phyloP scores from a whole-genome alignment of 1,284 basidiomycete genomes.

The Cryptococcus wingfieldii region DNA sequence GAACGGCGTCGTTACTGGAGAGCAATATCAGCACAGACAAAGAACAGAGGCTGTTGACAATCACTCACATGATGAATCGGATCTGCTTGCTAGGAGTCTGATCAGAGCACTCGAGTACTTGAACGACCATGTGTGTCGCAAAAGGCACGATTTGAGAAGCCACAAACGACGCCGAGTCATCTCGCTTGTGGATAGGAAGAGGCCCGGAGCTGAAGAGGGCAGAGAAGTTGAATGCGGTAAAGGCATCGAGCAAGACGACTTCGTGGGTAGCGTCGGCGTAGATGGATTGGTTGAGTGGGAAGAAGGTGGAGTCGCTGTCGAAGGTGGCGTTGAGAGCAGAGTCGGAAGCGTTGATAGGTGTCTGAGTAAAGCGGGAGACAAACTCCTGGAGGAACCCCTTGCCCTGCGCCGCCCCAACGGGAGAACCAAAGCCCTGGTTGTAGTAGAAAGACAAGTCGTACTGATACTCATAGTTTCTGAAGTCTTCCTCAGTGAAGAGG shows the following conservation, averaged over 20 bases:
- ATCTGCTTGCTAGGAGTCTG: conserved; percentile 39
- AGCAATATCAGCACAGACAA: neutral
- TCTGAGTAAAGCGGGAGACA: conserved; percentile 70
- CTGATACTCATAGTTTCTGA: conserved; percentile 79
- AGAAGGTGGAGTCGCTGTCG: conserved; percentile 62
- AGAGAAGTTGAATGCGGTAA: conserved; percentile 69
- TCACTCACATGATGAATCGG: conserved; percentile 39
- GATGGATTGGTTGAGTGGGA: conserved; percentile 73
- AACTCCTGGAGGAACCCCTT: conserved; percentile 80
- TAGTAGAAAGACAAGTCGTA: conserved; percentile 61
- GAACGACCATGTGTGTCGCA: conserved; percentile 53
- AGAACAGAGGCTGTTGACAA: neutral
- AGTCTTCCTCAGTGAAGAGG: conserved; percentile 79
- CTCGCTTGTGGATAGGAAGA: conserved; percentile 17
- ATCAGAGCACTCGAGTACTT: conserved; percentile 39
- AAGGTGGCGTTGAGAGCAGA: conserved; percentile 76
- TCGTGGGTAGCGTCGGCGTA: conserved; percentile 56
- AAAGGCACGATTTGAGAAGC: conserved; percentile 69
- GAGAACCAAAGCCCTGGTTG: conserved; percentile 72
- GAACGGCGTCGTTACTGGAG: conserved; percentile 76
- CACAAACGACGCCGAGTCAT: conserved; percentile 53
- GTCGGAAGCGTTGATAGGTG: conserved; percentile 62
- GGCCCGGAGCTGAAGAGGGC: conserved; percentile 33
- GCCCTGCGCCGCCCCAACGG: conserved; percentile 71
- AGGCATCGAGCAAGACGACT: conserved; percentile 71